phyloP scores from a whole-genome alignment of 306 rosid genomes.

The Corylus americana region DNA sequence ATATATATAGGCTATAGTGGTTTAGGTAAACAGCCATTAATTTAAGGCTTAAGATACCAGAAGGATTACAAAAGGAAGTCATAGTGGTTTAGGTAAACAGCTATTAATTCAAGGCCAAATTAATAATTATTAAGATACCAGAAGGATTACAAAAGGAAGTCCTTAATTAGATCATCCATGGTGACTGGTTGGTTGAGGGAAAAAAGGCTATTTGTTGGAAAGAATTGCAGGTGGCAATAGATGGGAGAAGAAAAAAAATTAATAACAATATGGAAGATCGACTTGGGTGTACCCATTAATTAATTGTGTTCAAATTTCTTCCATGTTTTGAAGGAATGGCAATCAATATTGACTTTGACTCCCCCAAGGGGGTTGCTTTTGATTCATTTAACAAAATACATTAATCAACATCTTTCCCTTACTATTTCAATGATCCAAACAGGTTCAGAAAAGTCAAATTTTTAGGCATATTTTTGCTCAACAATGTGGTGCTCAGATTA shows the following conservation, averaged over 20 bases:
- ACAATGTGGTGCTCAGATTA: background rate
- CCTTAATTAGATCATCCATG: background rate
- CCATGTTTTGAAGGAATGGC: background rate
- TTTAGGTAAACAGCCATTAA: slow-evolving; percentile 13
- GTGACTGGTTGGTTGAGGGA: background rate
- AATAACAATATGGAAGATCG: background rate
- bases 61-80: background rate
- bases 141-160: background rate
- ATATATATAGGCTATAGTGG: too few species aligned
- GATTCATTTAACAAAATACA: background rate
- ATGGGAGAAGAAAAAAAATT: background rate
- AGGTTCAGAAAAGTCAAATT: too few species aligned
- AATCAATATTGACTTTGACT: background rate
- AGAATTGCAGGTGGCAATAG: background rate
- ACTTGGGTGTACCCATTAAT: background rate
- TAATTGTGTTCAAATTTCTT: background rate
- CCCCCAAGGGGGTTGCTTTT: background rate
- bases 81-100: slow-evolving; percentile 11
- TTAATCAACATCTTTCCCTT: background rate
- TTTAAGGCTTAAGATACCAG: background rate
- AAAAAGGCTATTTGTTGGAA: background rate
- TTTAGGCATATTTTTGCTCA: background rate
- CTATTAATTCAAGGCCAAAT: too few species aligned
- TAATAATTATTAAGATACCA: background rate
- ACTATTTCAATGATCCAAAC: background rate